Conservation (phyloP, 371 early-diverging fungal species). For the Circinella umbellata region DNA sequence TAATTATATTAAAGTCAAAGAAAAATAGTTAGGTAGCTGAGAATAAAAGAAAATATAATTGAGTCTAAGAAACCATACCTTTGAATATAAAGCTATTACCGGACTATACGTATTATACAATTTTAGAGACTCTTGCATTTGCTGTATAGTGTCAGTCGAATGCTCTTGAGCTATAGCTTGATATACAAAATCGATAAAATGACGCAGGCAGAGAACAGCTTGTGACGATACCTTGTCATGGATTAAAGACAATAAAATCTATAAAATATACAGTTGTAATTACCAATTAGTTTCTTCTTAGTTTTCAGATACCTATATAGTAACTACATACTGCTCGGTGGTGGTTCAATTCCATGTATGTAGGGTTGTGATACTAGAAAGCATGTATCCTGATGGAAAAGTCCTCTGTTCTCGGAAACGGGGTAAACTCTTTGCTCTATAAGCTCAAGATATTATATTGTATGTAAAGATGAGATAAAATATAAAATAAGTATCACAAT, state of each 20-base stretch:
- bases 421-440: not conserved
- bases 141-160: not conserved
- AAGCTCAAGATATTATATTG: not conserved
- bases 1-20: not conserved
- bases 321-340: slow-evolving; percentile 1
- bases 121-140: slow-evolving; percentile 2
- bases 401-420: not conserved
- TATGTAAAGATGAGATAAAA: not conserved
- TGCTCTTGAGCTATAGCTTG: slow-evolving; percentile 8
- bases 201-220: slow-evolving; percentile 2
- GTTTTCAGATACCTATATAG: not conserved
- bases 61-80: not conserved
- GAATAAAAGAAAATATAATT: not conserved
- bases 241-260: not conserved
- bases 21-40: no score
- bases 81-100: not conserved
- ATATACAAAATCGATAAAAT: slow-evolving; percentile 15
- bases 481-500: not conserved
- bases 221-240: slow-evolving; percentile 6
- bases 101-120: slow-evolving; percentile 1
- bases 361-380: slow-evolving; percentile 9
- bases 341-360: slow-evolving; percentile 4
- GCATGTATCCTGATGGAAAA: not conserved
- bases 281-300: not conserved
- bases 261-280: not conserved